phyloP scores from a whole-genome alignment of 805 yeast species.

The Lachancea fermentati region DNA sequence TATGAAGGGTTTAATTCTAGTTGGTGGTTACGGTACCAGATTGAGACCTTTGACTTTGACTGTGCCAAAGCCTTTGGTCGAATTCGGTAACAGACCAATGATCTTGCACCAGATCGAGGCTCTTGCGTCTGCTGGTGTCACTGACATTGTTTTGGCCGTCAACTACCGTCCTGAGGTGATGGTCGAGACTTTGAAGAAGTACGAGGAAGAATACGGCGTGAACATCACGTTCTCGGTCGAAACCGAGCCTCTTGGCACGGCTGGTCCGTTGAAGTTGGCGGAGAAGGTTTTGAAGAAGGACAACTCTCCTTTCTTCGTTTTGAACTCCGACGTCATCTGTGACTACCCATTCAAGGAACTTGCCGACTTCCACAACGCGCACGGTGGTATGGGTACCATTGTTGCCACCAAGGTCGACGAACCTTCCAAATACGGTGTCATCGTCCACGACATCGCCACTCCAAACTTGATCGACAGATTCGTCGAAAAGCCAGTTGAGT shows the following conservation, averaged over 20 bases:
- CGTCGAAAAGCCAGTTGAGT: constrained; percentile 98
- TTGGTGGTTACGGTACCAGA: constrained; percentile 99
- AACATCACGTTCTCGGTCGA: constrained; percentile 95
- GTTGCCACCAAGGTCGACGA: constrained; percentile 99
- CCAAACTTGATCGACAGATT: constrained; percentile 96
- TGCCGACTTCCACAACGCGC: constrained; percentile 86
- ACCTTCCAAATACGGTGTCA: constrained; percentile 99
- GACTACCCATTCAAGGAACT: constrained; percentile 95
- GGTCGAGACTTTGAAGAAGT: constrained; percentile 91
- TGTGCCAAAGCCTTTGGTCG: constrained; percentile 93
- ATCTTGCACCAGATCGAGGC: constrained; percentile 98
- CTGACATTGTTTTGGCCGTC: constrained; percentile 96
- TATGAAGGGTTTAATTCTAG: constrained; percentile 96
- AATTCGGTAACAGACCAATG: constrained; percentile 99
- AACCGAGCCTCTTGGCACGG: constrained; percentile 99
- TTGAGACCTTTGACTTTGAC: constrained; percentile 97
- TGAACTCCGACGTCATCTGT: constrained; percentile 97
- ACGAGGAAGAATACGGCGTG: constrained; percentile 93
- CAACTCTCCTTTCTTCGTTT: constrained; percentile 92
- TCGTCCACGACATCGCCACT: constrained; percentile 92
- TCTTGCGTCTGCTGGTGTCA: constrained; percentile 95
- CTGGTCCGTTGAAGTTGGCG: constrained; percentile 98
- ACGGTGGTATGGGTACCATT: constrained; percentile 97
- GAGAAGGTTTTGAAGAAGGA: constrained; percentile 91
- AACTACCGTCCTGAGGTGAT: constrained; percentile 99